Conservation (phyloP, 257 asterid genomes). For the Coffea canephora region DNA sequence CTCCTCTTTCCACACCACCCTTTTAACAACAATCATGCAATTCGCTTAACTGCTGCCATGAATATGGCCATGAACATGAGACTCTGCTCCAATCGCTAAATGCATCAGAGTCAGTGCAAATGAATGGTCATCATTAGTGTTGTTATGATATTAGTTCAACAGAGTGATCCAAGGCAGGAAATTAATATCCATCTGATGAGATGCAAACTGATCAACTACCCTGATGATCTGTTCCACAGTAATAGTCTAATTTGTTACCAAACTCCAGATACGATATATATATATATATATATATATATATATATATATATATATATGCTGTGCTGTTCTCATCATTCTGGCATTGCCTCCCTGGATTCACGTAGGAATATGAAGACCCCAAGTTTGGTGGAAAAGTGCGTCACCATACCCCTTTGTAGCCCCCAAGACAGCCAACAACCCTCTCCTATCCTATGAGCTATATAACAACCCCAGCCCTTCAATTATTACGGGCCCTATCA, state of each 20-base stretch:
- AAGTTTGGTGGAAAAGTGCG: not conserved
- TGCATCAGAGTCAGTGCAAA: constrained; percentile 15
- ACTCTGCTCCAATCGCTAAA: not conserved
- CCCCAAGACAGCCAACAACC: not conserved
- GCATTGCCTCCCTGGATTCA: constrained; percentile 19
- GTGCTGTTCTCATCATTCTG: not conserved
- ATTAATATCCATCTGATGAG: not conserved
- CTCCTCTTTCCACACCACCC: not conserved
- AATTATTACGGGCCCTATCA: not conserved
- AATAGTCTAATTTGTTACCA: not conserved
- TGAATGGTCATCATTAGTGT: constrained; percentile 13
- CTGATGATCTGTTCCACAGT: not conserved
- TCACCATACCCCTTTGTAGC: not conserved
- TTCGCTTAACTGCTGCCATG: not conserved
- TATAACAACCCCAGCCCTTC: not conserved
- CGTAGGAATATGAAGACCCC: not conserved
- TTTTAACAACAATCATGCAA: not conserved
- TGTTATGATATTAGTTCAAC: not conserved
- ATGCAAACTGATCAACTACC: not conserved
- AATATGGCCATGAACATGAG: not conserved
- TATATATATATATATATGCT: too few relatives aligned
- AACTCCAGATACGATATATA: not conserved
- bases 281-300: too few relatives aligned
- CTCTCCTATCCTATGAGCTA: too few relatives aligned
- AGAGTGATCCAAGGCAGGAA: too few relatives aligned